A percentile compares a stretch with the other conserved stretches of the same genome.
Conservation (phyloP, 495 filamentous ascomycete species). For the Lindgomyces ingoldianus region DNA sequence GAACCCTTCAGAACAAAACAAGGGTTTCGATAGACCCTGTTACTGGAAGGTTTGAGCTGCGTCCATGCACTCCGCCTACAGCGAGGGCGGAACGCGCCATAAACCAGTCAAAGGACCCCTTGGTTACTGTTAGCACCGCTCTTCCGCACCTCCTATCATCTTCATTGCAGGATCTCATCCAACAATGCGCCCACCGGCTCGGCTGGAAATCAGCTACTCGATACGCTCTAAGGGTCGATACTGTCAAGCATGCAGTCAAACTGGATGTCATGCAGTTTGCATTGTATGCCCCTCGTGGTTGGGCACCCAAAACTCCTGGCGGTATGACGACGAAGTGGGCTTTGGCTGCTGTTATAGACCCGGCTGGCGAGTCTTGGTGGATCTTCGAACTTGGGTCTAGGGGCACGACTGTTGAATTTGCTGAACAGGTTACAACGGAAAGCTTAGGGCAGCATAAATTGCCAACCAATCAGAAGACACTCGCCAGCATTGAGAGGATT, state of each 20-base stretch:
- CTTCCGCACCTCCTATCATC: constrained; percentile 32
- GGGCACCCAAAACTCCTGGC: constrained; percentile 22
- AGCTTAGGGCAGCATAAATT: neutral
- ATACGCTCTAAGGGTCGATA: constrained; percentile 20
- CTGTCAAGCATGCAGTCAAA: constrained; percentile 36
- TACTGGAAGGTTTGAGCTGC: constrained; percentile 40
- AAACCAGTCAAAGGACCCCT: constrained; percentile 29
- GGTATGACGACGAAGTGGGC: constrained; percentile 32
- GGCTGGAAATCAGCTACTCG: constrained; percentile 36
- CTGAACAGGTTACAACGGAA: constrained; percentile 17
- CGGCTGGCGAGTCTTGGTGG: constrained; percentile 45
- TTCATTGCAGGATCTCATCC: constrained; percentile 31
- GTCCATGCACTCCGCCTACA: constrained; percentile 44
- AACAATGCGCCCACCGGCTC: constrained; percentile 35
- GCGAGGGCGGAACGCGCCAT: constrained; percentile 47
- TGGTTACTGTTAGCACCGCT: constrained; percentile 12
- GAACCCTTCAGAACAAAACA: constrained; percentile 55
- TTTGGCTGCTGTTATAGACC: constrained; percentile 37
- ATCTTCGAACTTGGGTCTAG: constrained; percentile 26
- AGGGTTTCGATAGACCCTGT: constrained; percentile 70
- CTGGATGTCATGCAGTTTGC: constrained; percentile 35
- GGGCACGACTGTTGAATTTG: neutral
- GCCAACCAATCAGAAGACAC: constrained; percentile 12
- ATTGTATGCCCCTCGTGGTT: constrained; percentile 37
- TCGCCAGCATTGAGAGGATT: constrained; percentile 12